These are phyloP conservation scores for Talaromyces sp. DNA, from an alignment of 2,329 filamentous ascomycete species.

Conservation along the genomic window DNA sequence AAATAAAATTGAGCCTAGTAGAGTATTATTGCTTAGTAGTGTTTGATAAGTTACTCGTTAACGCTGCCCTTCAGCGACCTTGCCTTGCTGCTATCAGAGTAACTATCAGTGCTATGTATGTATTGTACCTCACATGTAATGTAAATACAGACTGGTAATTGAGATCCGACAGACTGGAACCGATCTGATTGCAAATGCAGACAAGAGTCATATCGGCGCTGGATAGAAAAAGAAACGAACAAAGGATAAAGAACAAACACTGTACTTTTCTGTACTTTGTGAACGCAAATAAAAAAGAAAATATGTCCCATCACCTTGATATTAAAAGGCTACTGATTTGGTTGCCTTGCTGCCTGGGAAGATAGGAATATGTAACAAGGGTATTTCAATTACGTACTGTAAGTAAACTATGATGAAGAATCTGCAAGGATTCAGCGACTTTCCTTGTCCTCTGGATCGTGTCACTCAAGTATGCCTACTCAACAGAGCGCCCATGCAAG, in stretches of 20 bases:
- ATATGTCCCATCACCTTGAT: not conserved
- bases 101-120: not conserved
- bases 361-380: not conserved
- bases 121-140: not conserved
- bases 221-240: not conserved
- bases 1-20: not conserved
- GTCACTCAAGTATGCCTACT: not conserved
- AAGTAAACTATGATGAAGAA: conserved; percentile 11
- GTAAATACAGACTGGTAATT: not conserved
- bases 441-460: not conserved
- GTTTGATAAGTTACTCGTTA: not conserved
- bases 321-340: not conserved
- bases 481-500: conserved; percentile 7
- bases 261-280: not conserved
- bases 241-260: not conserved
- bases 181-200: not conserved
- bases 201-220: not conserved
- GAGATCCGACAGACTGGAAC: conserved; percentile 6
- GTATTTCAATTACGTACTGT: not conserved
- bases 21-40: not conserved
- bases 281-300: not conserved
- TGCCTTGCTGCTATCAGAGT: not conserved
- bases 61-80: too few species aligned
- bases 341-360: not conserved
- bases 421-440: conserved; percentile 12